phyloP scores from a whole-genome alignment of 176 grass and related monocot species.

The Dactylis glomerata region DNA sequence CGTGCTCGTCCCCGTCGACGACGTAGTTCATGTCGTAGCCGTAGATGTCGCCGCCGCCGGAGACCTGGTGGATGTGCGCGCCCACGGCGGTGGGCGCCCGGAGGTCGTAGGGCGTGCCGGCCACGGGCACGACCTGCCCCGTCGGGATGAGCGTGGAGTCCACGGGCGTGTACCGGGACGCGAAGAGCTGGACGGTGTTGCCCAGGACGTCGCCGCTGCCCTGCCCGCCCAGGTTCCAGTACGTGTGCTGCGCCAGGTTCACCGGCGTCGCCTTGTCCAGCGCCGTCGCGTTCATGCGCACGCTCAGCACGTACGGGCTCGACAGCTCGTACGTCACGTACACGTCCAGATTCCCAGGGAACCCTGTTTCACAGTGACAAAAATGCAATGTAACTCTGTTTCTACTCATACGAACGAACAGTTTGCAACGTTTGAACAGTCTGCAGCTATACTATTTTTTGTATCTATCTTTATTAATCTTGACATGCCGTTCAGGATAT shows the following conservation, averaged over 20 bases:
- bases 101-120: slow-evolving; percentile 80
- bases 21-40: slow-evolving; percentile 85
- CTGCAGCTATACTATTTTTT: not conserved
- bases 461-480: not conserved
- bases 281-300: slow-evolving; percentile 71
- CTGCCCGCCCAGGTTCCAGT: slow-evolving; percentile 78
- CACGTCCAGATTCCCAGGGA: slow-evolving; percentile 78
- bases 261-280: slow-evolving; percentile 71
- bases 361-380: slow-evolving; percentile 50
- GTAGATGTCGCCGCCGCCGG: slow-evolving; percentile 7
- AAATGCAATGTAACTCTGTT: not conserved
- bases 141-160: slow-evolving; percentile 63
- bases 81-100: slow-evolving; percentile 37
- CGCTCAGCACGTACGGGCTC: slow-evolving; percentile 48
- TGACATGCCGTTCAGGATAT: not conserved
- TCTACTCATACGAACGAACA: too few species aligned
- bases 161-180: slow-evolving; percentile 59
- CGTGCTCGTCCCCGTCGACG: slow-evolving; percentile 13
- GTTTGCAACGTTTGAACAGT: not conserved
- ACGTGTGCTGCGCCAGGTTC: slow-evolving; percentile 84
- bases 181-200: slow-evolving; percentile 71
- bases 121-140: slow-evolving; percentile 43
- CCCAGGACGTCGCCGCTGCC: slow-evolving; percentile 64
- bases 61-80: slow-evolving; percentile 38
- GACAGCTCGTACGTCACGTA: slow-evolving; percentile 82